Base-by-base conservation (phyloP, 331 rosid genomes). In the Malus hybrid region DNA sequence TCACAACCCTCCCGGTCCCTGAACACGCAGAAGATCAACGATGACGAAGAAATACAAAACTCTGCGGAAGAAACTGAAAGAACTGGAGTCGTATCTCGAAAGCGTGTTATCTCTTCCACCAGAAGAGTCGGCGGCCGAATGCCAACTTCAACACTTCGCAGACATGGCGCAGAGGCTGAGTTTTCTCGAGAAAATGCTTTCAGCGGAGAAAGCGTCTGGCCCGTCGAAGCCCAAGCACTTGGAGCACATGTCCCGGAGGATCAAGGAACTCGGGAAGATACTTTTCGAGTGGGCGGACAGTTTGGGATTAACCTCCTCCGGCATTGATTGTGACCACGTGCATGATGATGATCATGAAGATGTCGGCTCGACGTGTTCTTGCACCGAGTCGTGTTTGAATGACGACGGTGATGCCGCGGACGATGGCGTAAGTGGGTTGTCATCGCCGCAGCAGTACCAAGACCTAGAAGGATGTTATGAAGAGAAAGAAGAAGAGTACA, bases 161-260 rank as follows among this genome's bases (percentile, higher is more conserved):
- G 90, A 86, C 1, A 76, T 87, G 14, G 68, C 61, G 6, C 83
- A 88, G 5, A 86, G 76, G 62, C 6, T 87, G 5, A 76, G 2
- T n/a, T 93, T 93, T 71, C 3, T 86, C 0, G 13, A 33, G 44
- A 87, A 44, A 2, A 78, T 93, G 4, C 59, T 86, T 5, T 22
- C 76, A 2, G 90, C 97, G 6, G 95, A 91, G 86, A 39, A 75
- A 6, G 50, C 88, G 2, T 87, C 90, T 2, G 67, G 61, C 15
- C 83, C 88, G 18, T 3, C 91, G 24, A 73, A 76, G 15, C 88
- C 85, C 10, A 79, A 68, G 52, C 84, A 81, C 24, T 63, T 88
- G 82, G 46, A 33, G 1, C 86, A 82, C 69, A 46, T 87, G 50
- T 76, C 75, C 0, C 20, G 66, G 18, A 62, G 77, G 64, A 77